Evolutionary conservation across 2,329 filamentous ascomycete species (phyloP).

Genomic region (Colletotrichum australisinense): DNA sequence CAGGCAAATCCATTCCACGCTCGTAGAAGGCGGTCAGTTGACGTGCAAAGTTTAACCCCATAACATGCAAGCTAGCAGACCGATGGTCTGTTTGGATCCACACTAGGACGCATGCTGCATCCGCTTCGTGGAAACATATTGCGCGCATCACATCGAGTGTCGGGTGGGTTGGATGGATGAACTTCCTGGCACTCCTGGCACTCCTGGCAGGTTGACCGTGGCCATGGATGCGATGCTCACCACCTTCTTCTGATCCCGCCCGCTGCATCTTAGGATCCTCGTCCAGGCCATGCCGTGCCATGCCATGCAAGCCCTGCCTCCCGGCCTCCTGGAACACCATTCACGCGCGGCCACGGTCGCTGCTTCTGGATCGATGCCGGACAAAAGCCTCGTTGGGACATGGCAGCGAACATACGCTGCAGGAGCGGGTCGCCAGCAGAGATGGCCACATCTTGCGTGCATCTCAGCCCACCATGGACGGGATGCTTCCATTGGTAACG

Average conservation of each 20-base stretch:
- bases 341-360: conserved; percentile 27
- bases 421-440: conserved; percentile 17
- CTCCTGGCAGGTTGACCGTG: conserved; percentile 7
- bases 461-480: conserved; percentile 24
- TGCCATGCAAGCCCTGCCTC: conserved; percentile 31
- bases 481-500: not conserved
- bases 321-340: conserved; percentile 32
- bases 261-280: conserved; percentile 36
- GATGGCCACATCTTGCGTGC: conserved; percentile 31
- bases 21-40: conserved; percentile 31
- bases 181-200: not conserved
- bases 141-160: conserved; percentile 26
- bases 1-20: not conserved
- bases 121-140: conserved; percentile 25
- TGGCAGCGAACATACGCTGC: conserved; percentile 19
- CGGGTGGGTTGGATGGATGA: conserved; percentile 10
- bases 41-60: conserved; percentile 30
- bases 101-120: conserved; percentile 14
- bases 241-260: conserved; percentile 28
- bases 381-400: conserved; percentile 27
- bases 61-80: conserved; percentile 19
- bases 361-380: conserved; percentile 26
- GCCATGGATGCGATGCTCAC: conserved; percentile 29
- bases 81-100: conserved; percentile 24
- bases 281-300: conserved; percentile 27